Evolutionary conservation across 2,329 filamentous ascomycete species (phyloP).

Genomic region (Nannizziopsis arthrosporioides): DNA sequence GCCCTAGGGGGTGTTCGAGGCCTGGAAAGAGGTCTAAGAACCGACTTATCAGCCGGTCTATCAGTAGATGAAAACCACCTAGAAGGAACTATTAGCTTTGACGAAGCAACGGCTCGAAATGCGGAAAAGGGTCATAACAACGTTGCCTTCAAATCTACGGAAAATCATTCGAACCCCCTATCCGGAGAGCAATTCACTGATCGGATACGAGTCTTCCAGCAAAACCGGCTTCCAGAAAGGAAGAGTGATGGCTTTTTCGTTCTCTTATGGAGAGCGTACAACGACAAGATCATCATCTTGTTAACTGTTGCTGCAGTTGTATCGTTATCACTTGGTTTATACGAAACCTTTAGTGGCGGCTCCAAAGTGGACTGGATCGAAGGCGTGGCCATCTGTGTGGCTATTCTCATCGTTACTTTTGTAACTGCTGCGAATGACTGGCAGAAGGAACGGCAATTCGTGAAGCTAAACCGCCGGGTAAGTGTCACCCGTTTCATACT

Average conservation of each 20-base stretch:
- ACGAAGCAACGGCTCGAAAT: slow-evolving; percentile 46
- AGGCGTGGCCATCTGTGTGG: slow-evolving; percentile 54
- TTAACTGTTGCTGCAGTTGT: slow-evolving; percentile 57
- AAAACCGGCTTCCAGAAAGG: slow-evolving; percentile 52
- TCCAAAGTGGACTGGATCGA: slow-evolving; percentile 53
- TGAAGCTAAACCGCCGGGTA: slow-evolving; percentile 45
- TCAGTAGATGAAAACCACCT: slow-evolving; percentile 62
- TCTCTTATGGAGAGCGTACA: slow-evolving; percentile 58
- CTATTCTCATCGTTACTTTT: slow-evolving; percentile 52
- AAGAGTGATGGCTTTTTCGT: slow-evolving; percentile 50
- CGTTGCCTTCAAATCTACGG: not conserved
- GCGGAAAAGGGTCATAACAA: slow-evolving; percentile 13
- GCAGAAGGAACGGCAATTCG: slow-evolving; percentile 57
- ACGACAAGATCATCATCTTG: slow-evolving; percentile 62
- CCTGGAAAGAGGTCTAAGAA: slow-evolving; percentile 65
- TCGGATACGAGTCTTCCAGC: slow-evolving; percentile 48
- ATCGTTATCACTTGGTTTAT: slow-evolving; percentile 58
- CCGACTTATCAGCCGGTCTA: slow-evolving; percentile 59
- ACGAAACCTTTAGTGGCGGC: slow-evolving; percentile 48
- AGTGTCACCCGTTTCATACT: slow-evolving; percentile 9
- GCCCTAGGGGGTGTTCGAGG: slow-evolving; percentile 66
- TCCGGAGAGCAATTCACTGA: slow-evolving; percentile 38
- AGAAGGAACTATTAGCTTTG: slow-evolving; percentile 56
- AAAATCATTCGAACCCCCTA: not conserved
- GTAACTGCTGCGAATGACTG: slow-evolving; percentile 55